These are phyloP conservation scores for Ophidiomyces ophidiicola DNA, from an alignment of 2,329 filamentous ascomycete genomes.

Conservation along the genomic window DNA sequence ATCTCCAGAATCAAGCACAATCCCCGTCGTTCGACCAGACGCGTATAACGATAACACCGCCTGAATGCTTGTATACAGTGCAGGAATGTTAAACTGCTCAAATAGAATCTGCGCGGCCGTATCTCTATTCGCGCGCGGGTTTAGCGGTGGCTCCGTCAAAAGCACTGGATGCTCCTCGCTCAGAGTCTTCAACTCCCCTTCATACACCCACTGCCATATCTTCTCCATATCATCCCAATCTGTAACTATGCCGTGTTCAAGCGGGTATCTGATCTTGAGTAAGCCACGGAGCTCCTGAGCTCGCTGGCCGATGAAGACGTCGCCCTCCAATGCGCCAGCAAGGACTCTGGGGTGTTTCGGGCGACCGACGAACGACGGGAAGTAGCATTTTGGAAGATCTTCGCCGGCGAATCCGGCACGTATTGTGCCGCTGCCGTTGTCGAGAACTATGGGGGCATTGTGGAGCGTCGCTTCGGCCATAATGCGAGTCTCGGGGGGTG, in stretches of 20 bases:
- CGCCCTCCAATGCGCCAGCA: constrained; percentile 90
- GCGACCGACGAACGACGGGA: constrained; percentile 91
- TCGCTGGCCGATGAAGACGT: constrained; percentile 90
- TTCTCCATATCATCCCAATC: constrained; percentile 99
- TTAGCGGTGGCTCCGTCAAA: constrained; percentile 88
- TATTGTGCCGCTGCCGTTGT: constrained; percentile 97
- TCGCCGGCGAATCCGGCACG: constrained; percentile 93
- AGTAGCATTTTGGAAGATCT: constrained; percentile 90
- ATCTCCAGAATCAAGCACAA: constrained; percentile 89
- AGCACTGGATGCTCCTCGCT: constrained; percentile 98
- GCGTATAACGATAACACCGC: constrained; percentile 93
- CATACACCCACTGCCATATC: constrained; percentile 98
- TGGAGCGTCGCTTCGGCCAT: constrained; percentile 63
- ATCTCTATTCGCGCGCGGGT: constrained; percentile 89
- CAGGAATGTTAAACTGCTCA: constrained; percentile 96
- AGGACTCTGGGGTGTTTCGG: constrained; percentile 92
- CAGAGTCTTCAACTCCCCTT: constrained; percentile 86
- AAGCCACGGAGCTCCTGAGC: constrained; percentile 83
- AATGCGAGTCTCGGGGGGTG: constrained; percentile 4
- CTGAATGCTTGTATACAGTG: constrained; percentile 92
- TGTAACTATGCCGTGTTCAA: constrained; percentile 96
- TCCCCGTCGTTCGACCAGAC: constrained; percentile 86
- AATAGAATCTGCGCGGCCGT: constrained; percentile 95
- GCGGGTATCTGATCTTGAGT: constrained; percentile 86
- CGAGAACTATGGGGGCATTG: constrained; percentile 96